Evolutionary conservation across 2,329 filamentous ascomycete species (phyloP).

Genomic region (Pestalotiopsis sp.): DNA sequence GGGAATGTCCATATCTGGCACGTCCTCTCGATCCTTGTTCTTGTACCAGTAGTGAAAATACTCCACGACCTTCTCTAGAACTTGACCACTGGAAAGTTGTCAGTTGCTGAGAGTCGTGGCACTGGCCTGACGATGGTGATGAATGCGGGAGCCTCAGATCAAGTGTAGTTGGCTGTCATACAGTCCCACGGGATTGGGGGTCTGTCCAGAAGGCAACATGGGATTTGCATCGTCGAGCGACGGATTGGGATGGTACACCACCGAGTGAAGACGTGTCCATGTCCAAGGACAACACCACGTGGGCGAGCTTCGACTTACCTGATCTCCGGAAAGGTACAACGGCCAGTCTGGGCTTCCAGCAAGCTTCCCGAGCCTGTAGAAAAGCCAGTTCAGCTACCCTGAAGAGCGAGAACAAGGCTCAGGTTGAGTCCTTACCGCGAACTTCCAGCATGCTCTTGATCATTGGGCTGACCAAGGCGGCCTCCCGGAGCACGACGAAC

Average conservation of each 20-base stretch:
- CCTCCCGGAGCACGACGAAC: constrained; percentile 74
- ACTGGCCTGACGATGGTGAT: constrained; percentile 16
- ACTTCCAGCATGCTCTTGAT: constrained; percentile 78
- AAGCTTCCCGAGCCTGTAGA: constrained; percentile 11
- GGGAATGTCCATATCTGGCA: constrained; percentile 80
- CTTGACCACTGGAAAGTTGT: constrained; percentile 58
- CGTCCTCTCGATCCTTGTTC: constrained; percentile 69
- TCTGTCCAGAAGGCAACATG: constrained; percentile 50
- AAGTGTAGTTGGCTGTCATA: constrained; percentile 64
- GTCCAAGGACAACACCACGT: neutral
- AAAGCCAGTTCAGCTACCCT: constrained; percentile 9
- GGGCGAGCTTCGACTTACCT: constrained; percentile 55
- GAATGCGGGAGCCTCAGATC: constrained; percentile 54
- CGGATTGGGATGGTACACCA: neutral
- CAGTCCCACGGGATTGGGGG: constrained; percentile 44
- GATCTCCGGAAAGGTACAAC: constrained; percentile 72
- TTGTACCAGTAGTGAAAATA: constrained; percentile 85
- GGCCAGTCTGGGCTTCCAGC: constrained; percentile 62
- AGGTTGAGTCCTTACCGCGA: constrained; percentile 52
- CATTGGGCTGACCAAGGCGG: constrained; percentile 69
- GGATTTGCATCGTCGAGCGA: constrained; percentile 40
- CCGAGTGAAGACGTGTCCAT: neutral
- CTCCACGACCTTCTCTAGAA: constrained; percentile 81
- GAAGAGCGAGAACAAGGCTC: constrained; percentile 15
- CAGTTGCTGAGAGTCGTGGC: constrained; percentile 12